Evolutionary conservation across 1,284 basidiomycete species (phyloP), one percentile per base, ranked within the genome.

Genomic region (Volvariella surrecta): DNA sequence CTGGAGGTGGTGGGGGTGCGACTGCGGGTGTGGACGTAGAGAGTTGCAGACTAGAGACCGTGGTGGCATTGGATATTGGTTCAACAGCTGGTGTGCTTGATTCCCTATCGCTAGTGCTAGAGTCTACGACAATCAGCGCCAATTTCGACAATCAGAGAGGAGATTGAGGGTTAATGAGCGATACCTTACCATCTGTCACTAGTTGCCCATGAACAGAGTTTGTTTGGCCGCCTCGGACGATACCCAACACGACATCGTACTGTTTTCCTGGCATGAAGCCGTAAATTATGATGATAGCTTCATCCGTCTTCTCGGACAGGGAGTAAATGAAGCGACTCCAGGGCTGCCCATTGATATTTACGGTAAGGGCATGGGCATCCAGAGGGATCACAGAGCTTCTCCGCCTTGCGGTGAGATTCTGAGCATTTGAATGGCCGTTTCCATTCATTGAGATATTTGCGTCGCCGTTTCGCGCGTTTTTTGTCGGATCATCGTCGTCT

Each of bases 241-340:
- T 67, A 0, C 72, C 80, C 3, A 90, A 63, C 53, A 87, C 82
- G 46, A 90, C 78, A 52, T 88, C 84, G 51, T 90, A 89, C 54
- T 83, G 81, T 43, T 82, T 69, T 2, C 83, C 82, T 8, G 87
- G 87, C 68, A 86, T 75, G 32, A 90, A 70, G 2, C 83, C 84
- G 48, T 85, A 88, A 21, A 89, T 73, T 50, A 89, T 82, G 42
- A 89, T 83, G 43, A 89, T 73, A 0, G 82, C 86, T 55, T 89
- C 85, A 50, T 88, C 85, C 0, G 71, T 68, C 40, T 79, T 74
- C 37, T 89, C 85, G 54, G 86, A 79, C 50, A 87, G 76, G 46
- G 80, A 76, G 48, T 86, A 77, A 51, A 88, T 73, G 17, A 87
- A 82, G 43, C 79, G 70, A 55, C 81, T 74, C 86, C 86, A 89